These are phyloP conservation scores for Cordia subcordata DNA, from an alignment of 257 asterid species.

Conservation along the genomic window DNA sequence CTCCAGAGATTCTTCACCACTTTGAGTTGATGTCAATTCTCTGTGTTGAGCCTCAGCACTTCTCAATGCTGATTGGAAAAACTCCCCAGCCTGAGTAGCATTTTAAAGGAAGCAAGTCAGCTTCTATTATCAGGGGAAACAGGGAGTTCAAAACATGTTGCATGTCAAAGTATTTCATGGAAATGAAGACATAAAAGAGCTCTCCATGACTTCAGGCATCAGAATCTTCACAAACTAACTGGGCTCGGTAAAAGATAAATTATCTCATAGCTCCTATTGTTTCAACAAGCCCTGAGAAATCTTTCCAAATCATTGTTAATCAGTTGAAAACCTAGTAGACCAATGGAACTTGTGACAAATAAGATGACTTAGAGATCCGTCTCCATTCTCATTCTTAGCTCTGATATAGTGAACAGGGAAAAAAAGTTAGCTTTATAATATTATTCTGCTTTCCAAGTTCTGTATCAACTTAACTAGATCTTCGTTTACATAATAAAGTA, in stretches of 20 bases:
- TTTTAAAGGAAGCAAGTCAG: neutral
- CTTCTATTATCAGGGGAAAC: neutral
- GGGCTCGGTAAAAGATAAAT: neutral
- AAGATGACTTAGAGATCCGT: too few relatives aligned
- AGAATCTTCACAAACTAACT: too few relatives aligned
- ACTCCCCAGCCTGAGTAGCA: conserved; percentile 67
- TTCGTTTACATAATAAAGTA: too few relatives aligned
- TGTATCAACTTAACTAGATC: too few relatives aligned
- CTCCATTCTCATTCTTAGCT: neutral
- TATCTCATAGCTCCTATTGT: neutral
- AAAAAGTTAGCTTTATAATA: too few relatives aligned
- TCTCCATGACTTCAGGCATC: neutral
- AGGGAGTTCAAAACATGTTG: too few relatives aligned
- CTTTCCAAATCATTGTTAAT: neutral
- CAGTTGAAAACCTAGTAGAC: too few relatives aligned
- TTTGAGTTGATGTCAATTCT: conserved; percentile 61
- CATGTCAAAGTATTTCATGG: too few relatives aligned
- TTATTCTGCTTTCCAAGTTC: too few relatives aligned
- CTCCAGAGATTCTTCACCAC: conserved; percentile 84
- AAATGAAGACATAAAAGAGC: too few relatives aligned
- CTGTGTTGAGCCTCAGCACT: conserved; percentile 77
- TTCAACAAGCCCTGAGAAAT: neutral
- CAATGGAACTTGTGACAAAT: too few relatives aligned
- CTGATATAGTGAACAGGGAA: neutral
- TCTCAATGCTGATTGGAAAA: conserved; percentile 75